Evolutionary conservation across 2,329 filamentous ascomycete species (phyloP), one percentile per base, ranked within the genome.

Genomic region (Stagonosporopsis vannaccii): DNA sequence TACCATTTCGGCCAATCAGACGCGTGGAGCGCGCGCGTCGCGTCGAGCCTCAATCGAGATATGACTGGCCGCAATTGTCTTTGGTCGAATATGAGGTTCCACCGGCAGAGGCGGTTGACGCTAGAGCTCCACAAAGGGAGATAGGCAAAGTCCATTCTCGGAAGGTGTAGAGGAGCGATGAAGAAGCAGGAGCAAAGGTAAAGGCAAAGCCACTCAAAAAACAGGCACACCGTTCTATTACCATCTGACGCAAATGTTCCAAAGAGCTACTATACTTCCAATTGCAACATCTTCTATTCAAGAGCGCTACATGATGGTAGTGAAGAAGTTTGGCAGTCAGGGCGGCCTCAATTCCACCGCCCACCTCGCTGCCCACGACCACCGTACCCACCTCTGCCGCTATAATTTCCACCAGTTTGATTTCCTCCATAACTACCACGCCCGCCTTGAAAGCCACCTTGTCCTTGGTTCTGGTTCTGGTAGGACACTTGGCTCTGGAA

Each of bases 281-380:
- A 12, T 20, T 20, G 8, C 19, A 12, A 37, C 9, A 17, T 20
- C 8, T 9, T n/a, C 28, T 44, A 44, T 44, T 7, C 42, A 23
- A 44, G 12, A n/a, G 26, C 17, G 13, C 8, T n/a, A 22, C 6
- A n/a, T 22, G 11, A 17, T 9, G 23, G 6, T 15, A 1, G 17
- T 25, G 19, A n/a, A 12, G 19, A n/a, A 12, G 1, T 20, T 7
- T 12, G 19, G 9, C n/a, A 19, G 35, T 20, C 11, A 36, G 8
- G 15, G 11, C 5, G 13, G 5, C 11, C 28, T 57, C 42, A 62
- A n/a, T 50, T 55, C 32, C 61, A 63, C 37, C 61, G 41, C 15
- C 65, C 66, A 15, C 63, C 61, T 20, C 58, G 53, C 17, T 58
- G 58, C 4, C 64, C 63, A 32, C 59, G 65, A 39, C 58, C 62